phyloP scores from a whole-genome alignment of 129 eudicot species.

The Sambucus nigra region DNA sequence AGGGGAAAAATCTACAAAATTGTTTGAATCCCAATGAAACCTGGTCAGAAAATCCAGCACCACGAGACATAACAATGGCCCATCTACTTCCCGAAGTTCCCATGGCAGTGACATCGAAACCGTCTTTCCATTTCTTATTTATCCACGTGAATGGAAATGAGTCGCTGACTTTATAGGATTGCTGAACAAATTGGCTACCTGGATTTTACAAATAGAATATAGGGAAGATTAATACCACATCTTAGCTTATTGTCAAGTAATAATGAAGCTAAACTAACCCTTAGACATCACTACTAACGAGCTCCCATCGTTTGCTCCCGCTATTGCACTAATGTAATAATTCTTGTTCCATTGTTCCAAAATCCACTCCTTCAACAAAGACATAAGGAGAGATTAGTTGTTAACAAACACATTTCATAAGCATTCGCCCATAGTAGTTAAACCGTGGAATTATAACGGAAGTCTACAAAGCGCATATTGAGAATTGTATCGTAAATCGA shows the following conservation, averaged over 20 bases:
- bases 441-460: too few species aligned
- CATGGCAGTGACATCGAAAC: slow-evolving; percentile 86
- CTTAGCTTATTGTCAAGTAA: background rate
- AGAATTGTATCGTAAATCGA: too few species aligned
- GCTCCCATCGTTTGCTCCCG: slow-evolving; percentile 75
- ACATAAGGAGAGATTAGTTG: background rate
- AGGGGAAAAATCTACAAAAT: background rate
- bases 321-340: slow-evolving; percentile 68
- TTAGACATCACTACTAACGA: slow-evolving; percentile 79
- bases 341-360: slow-evolving; percentile 88
- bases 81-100: slow-evolving; percentile 83
- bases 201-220: background rate
- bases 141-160: slow-evolving; percentile 82
- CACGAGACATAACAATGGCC: slow-evolving; percentile 87
- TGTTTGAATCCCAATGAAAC: slow-evolving; percentile 10
- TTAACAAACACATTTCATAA: too few species aligned
- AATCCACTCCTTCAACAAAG: slow-evolving; percentile 65
- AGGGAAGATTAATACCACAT: too few species aligned
- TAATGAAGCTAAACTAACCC: slow-evolving; percentile 26
- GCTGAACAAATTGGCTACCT: slow-evolving; percentile 70
- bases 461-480: too few species aligned
- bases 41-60: slow-evolving; percentile 76
- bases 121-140: slow-evolving; percentile 90
- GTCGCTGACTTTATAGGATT: slow-evolving; percentile 86
- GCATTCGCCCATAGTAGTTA: too few species aligned